phyloP scores from a whole-genome alignment of 139 green algal genomes.

The Desmodesmus armatus region DNA sequence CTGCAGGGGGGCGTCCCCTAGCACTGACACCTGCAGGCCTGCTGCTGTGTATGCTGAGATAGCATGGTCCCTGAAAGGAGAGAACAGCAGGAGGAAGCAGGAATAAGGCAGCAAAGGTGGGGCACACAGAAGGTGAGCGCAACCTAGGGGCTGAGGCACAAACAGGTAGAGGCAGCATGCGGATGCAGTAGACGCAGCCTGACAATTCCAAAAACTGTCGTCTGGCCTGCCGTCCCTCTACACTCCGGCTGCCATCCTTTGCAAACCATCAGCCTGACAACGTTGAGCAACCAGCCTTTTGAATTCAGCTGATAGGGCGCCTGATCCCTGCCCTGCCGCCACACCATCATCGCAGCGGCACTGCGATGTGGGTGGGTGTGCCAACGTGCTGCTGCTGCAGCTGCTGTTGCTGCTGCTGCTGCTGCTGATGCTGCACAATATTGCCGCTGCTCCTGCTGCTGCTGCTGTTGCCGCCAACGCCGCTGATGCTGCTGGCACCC shows the following conservation, averaged over 20 bases:
- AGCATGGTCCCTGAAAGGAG: slow-evolving; percentile 45
- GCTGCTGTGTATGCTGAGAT: slow-evolving; percentile 68
- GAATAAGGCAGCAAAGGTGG: not conserved
- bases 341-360: too few relatives aligned
- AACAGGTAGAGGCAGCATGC: too few relatives aligned
- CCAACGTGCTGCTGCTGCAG: not conserved
- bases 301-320: too few relatives aligned
- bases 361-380: too few relatives aligned
- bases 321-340: too few relatives aligned
- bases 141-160: too few relatives aligned
- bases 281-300: too few relatives aligned
- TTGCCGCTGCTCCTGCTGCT: not conserved
- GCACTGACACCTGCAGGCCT: slow-evolving; percentile 76
- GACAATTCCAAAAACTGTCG: not conserved
- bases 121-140: slow-evolving; percentile 5
- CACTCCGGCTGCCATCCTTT: not conserved
- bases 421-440: not conserved
- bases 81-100: not conserved
- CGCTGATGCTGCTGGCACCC: slow-evolving; percentile 89
- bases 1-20: not conserved
- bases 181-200: too few relatives aligned
- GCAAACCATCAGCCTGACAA: too few relatives aligned
- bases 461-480: not conserved
- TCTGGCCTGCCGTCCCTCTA: not conserved
- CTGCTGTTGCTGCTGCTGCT: slow-evolving; percentile 11